phyloP scores from a whole-genome alignment of 2,329 filamentous ascomycete species.

The Lasiodiplodia sp. region DNA sequence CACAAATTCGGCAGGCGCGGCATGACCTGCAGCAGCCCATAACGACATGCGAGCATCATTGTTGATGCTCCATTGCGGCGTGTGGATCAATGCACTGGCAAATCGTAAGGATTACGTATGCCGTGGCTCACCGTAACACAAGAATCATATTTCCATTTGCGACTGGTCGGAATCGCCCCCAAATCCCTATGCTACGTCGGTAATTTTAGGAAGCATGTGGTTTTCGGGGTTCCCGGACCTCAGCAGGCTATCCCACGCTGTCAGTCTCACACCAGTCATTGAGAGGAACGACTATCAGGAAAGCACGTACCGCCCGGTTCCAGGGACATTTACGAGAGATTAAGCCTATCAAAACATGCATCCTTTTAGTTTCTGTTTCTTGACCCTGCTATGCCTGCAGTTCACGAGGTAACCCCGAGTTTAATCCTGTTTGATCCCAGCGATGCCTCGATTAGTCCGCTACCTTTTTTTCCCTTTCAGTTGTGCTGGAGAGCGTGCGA shows the following conservation, averaged over 20 bases:
- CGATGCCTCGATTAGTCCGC: not conserved
- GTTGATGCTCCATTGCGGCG: not conserved
- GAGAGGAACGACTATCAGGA: not conserved
- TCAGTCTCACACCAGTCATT: not conserved
- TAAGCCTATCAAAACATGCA: not conserved
- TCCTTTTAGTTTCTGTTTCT: not conserved
- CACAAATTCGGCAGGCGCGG: not conserved
- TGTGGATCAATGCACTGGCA: not conserved
- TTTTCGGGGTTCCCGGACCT: not conserved
- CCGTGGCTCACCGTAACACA: not conserved
- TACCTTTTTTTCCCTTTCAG: not conserved
- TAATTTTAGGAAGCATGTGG: not conserved
- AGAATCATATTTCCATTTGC: not conserved
- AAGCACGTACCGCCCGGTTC: not conserved
- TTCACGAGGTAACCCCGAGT: not conserved
- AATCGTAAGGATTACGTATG: constrained; percentile 12
- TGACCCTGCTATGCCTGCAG: not conserved
- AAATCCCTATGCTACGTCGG: not conserved
- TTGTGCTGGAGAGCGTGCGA: not conserved
- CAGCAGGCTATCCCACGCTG: not conserved
- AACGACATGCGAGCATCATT: not conserved
- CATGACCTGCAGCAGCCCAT: not conserved
- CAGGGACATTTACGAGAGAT: not conserved
- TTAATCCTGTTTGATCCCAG: not conserved
- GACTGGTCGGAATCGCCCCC: not conserved